These are phyloP conservation scores for Tubosaeta sp. DNA, from an alignment of 768 basidiomycete species.

Conservation along the genomic window DNA sequence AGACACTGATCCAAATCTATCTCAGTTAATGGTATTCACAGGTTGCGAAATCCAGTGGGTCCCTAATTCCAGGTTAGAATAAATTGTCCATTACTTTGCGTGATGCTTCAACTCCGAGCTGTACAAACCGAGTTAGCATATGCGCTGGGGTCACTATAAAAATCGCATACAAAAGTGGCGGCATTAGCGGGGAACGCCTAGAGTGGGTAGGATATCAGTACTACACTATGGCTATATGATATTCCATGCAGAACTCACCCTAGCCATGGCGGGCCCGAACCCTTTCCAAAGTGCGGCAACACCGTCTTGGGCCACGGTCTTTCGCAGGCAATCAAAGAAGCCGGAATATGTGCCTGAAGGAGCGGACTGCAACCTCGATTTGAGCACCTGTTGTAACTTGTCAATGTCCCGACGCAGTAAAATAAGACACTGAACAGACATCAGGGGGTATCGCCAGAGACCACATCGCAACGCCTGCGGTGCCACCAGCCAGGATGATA, in stretches of 20 bases:
- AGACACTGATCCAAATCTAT: slow-evolving; percentile 4
- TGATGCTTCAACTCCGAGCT: slow-evolving; percentile 92
- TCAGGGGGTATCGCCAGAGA: slow-evolving; percentile 95
- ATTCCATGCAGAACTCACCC: slow-evolving; percentile 45
- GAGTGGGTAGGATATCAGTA: not conserved
- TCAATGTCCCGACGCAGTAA: slow-evolving; percentile 4
- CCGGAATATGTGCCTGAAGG: slow-evolving; percentile 98
- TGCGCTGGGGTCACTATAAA: not conserved
- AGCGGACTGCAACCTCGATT: slow-evolving; percentile 93
- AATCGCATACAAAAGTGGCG: slow-evolving; percentile 74
- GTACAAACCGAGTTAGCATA: slow-evolving; percentile 5
- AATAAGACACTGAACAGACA: slow-evolving; percentile 43
- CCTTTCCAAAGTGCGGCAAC: slow-evolving; percentile 91
- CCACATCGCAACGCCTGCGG: slow-evolving; percentile 98
- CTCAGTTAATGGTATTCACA: slow-evolving; percentile 4
- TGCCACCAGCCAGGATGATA: slow-evolving; percentile 88
- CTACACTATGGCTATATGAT: not conserved
- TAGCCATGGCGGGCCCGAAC: slow-evolving; percentile 94
- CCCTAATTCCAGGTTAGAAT: slow-evolving; percentile 33
- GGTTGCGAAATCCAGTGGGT: not conserved
- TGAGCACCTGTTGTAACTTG: slow-evolving; percentile 66
- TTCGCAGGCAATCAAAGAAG: slow-evolving; percentile 85
- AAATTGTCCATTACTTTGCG: slow-evolving; percentile 75
- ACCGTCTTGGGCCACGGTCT: slow-evolving; percentile 89
- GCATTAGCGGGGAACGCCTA: slow-evolving; percentile 98